Conservation (phyloP, 495 filamentous ascomycete species). For the Hypoxylon subgilvum region DNA sequence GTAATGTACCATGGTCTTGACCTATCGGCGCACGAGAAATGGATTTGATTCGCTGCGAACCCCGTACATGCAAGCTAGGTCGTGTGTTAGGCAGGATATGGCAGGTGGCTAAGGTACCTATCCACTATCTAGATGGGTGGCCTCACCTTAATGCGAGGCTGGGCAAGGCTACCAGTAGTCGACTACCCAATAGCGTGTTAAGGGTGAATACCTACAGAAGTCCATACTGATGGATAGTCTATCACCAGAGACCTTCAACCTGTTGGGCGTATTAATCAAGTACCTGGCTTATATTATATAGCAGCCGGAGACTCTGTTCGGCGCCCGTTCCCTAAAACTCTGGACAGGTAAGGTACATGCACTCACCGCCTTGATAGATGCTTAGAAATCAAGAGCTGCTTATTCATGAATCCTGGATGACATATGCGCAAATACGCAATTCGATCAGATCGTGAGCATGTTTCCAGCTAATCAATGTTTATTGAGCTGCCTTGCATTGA, state of each 20-base stretch:
- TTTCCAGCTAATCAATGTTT: slow-evolving; percentile 24
- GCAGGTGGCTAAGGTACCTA: slow-evolving; percentile 16
- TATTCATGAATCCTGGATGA: slow-evolving; percentile 21
- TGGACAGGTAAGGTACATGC: slow-evolving; percentile 4
- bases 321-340: neutral
- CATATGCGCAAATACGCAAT: slow-evolving; percentile 3
- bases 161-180: slow-evolving; percentile 28
- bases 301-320: too few relatives aligned
- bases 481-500: slow-evolving; percentile 25
- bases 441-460: neutral
- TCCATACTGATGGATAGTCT: neutral
- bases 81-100: slow-evolving; percentile 11
- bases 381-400: slow-evolving; percentile 32
- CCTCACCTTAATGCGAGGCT: slow-evolving; percentile 37
- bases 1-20: slow-evolving; percentile 7
- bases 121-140: slow-evolving; percentile 34
- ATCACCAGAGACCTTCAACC: too few relatives aligned
- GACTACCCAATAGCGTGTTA: slow-evolving; percentile 9
- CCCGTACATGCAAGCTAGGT: slow-evolving; percentile 24
- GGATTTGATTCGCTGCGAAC: slow-evolving; percentile 8
- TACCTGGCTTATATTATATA: too few relatives aligned
- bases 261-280: too few relatives aligned
- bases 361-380: too few relatives aligned
- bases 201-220: slow-evolving; percentile 21
- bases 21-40: slow-evolving; percentile 17